Base-by-base conservation (phyloP, 176 grass and related monocot genomes). In the Stipa capillata region DNA sequence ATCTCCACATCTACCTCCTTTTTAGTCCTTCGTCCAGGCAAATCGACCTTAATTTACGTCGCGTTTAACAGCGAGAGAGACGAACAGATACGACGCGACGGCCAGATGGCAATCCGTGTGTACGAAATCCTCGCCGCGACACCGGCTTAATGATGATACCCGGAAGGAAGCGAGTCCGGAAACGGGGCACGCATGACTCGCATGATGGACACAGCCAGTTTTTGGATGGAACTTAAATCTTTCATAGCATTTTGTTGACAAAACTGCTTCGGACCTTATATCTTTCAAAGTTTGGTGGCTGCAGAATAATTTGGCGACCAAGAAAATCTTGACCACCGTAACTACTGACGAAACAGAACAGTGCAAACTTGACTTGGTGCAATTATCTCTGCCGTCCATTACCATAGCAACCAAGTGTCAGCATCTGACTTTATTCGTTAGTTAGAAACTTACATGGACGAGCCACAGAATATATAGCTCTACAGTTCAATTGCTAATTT, bases 1-100 rank as follows among this genome's bases (percentile, higher is more conserved):
- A 20, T 1, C 13, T 29, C 32, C 24, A 53, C 83, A 72, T 85
- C 74, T 85, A 85, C 74, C 83, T 20, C 53, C 61, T 2, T 33
- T 12, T n/a, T n/a, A n/a, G n/a, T n/a, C n/a, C n/a, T n/a, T n/a
- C n/a, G 23, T 11, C 17, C 18, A 2, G n/a, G 16, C 8, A 69
- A 34, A 55, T n/a, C 6, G 36, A 24, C 29, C 5, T 37, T 4
- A 14, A 29, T 23, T 77, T 78, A 71, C 74, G 11, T 43, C 14
- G 65, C 8, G 1, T 67, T 82, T 61, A 31, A 60, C 63, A 42
- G 5, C 37, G 64, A n/a, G 23, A 28, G 37, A 4, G 21, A 65
- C 62, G 5, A 27, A 13, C 31, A 31, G 32, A 73, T 23, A 24
- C 29, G 27, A 84, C 39, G 60, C 4, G 12, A 13, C 51, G 36